Evolutionary conservation across 2,329 filamentous ascomycete species (phyloP).

Genomic region (Pseudocercospora ulei): DNA sequence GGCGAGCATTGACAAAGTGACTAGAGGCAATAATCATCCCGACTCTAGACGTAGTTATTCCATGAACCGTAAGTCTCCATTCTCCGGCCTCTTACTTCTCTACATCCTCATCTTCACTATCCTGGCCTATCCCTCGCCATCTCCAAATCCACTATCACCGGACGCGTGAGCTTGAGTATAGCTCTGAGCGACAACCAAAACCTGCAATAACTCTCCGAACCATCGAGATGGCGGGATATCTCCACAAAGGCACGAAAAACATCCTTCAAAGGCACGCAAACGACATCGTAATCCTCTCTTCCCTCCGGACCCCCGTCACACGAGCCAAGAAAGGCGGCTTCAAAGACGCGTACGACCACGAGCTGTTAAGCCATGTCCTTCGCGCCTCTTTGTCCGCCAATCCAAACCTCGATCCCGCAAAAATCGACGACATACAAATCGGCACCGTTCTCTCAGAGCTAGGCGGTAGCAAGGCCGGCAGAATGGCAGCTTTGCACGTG

Average conservation of each 20-base stretch:
- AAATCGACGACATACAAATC: slow-evolving; percentile 71
- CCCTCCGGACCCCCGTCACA: slow-evolving; percentile 80
- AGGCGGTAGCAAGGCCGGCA: slow-evolving; percentile 78
- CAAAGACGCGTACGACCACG: slow-evolving; percentile 82
- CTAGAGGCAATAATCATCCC: neutral
- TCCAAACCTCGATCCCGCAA: slow-evolving; percentile 59
- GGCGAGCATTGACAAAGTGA: slow-evolving; percentile 8
- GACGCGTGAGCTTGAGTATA: slow-evolving; percentile 8
- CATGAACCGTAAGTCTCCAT: slow-evolving; percentile 10
- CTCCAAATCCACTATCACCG: slow-evolving; percentile 5
- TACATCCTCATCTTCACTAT: slow-evolving; percentile 1
- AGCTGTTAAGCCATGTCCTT: slow-evolving; percentile 61
- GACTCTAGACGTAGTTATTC: neutral
- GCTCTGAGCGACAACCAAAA: slow-evolving; percentile 3
- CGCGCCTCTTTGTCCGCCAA: slow-evolving; percentile 61
- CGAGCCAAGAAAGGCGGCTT: slow-evolving; percentile 73
- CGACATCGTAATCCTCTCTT: slow-evolving; percentile 80
- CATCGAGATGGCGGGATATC: slow-evolving; percentile 2
- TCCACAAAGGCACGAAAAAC: slow-evolving; percentile 55
- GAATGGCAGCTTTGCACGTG: slow-evolving; percentile 81
- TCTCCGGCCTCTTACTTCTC: slow-evolving; percentile 2
- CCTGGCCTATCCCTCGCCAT: slow-evolving; percentile 1
- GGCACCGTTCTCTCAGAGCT: slow-evolving; percentile 86
- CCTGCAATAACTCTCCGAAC: neutral
- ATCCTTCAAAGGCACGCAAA: slow-evolving; percentile 69